These are phyloP conservation scores for Phytophthora chlamydospora DNA, from an alignment of 352 stramenopile species.

Conservation along the genomic window DNA sequence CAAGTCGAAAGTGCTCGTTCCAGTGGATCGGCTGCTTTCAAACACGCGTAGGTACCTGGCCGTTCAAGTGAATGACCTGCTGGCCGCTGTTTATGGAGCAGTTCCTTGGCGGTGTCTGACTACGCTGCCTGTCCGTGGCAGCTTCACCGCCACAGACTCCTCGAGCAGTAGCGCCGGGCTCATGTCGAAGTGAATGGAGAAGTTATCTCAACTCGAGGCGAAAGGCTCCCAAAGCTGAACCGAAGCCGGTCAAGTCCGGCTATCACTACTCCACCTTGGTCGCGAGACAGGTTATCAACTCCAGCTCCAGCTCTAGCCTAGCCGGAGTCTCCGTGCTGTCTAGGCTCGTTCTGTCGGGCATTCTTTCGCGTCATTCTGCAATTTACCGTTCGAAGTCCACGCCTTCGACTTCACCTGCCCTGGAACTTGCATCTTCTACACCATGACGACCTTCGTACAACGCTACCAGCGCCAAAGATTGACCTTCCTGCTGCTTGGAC, in stretches of 20 bases:
- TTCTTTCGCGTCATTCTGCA: conserved; percentile 23
- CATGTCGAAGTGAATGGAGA: conserved; percentile 10
- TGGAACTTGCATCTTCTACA: neutral
- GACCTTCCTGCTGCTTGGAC: conserved; percentile 13
- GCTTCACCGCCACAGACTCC: conserved; percentile 15
- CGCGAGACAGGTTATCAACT: neutral
- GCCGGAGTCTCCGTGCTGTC: neutral
- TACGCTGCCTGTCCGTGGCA: conserved; percentile 12
- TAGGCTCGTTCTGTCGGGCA: neutral
- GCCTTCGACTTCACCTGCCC: conserved; percentile 13
- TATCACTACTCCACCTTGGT: neutral
- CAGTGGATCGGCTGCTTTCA: neutral
- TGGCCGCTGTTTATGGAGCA: conserved; percentile 15
- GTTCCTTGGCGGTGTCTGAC: conserved; percentile 2
- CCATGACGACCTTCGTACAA: conserved; percentile 18
- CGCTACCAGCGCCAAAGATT: conserved; percentile 12
- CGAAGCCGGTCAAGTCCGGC: conserved; percentile 13
- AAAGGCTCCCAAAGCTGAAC: conserved; percentile 18
- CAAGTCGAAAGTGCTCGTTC: conserved; percentile 6
- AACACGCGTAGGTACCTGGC: neutral
- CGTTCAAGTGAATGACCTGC: neutral
- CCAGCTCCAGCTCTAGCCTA: neutral
- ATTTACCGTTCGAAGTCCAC: conserved; percentile 23
- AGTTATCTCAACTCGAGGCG: neutral
- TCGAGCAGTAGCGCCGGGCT: conserved; percentile 13